phyloP scores from a whole-genome alignment of 371 early-diverging fungal species.

The Amoeboaphelidium occidentale region DNA sequence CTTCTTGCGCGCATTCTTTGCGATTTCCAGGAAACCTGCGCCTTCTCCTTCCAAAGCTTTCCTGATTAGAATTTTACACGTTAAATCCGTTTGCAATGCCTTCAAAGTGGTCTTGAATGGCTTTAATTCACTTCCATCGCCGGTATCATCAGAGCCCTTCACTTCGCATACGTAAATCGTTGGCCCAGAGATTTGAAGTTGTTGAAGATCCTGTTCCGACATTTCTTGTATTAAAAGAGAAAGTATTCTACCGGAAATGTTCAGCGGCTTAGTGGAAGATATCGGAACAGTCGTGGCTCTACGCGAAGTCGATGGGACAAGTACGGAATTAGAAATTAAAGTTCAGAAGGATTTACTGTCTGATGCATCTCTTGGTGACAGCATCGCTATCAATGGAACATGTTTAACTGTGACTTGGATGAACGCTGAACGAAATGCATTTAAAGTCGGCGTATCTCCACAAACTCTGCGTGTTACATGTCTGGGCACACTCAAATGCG shows the following conservation, averaged over 20 bases:
- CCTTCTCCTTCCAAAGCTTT: too few relatives aligned
- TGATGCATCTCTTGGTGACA: slow-evolving; percentile 81
- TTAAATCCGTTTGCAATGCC: slow-evolving; percentile 25
- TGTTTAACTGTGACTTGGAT: slow-evolving; percentile 90
- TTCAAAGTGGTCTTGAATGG: slow-evolving; percentile 33
- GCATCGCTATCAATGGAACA: slow-evolving; percentile 76
- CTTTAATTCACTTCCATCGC: slow-evolving; percentile 25
- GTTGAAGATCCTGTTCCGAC: too few relatives aligned
- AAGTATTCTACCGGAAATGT: too few relatives aligned
- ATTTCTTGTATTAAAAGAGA: too few relatives aligned
- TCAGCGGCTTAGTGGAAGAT: slow-evolving; percentile 84
- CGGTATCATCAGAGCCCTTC: slow-evolving; percentile 25
- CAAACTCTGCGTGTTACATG: slow-evolving; percentile 76
- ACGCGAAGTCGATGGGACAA: slow-evolving; percentile 32
- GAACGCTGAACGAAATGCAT: slow-evolving; percentile 24
- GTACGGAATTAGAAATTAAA: slow-evolving; percentile 47
- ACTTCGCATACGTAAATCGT: background rate
- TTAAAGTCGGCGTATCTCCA: slow-evolving; percentile 77
- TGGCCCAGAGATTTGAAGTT: too few relatives aligned
- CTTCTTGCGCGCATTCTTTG: slow-evolving; percentile 77
- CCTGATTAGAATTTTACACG: slow-evolving; percentile 28
- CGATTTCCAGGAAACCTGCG: slow-evolving; percentile 41
- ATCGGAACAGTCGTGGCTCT: slow-evolving; percentile 51
- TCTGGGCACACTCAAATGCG: slow-evolving; percentile 48
- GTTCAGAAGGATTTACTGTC: slow-evolving; percentile 37